phyloP scores from a whole-genome alignment of 2,329 filamentous ascomycete genomes.

The Dactylellina haptotyla region DNA sequence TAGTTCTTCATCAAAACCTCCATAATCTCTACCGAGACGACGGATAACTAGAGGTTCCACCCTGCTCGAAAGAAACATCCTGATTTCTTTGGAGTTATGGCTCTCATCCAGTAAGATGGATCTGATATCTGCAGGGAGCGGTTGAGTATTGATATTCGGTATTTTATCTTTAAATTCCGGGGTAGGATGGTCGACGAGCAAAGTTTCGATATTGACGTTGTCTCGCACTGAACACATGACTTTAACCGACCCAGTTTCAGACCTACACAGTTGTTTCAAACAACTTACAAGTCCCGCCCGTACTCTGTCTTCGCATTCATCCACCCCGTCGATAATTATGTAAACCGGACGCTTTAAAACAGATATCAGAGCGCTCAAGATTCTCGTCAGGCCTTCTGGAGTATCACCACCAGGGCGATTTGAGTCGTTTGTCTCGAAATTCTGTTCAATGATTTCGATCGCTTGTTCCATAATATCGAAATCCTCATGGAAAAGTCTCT shows the following conservation, averaged over 20 bases:
- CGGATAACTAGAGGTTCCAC: conserved; percentile 6
- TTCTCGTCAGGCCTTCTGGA: background rate
- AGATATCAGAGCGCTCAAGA: background rate
- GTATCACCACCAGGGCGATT: background rate
- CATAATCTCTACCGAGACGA: background rate
- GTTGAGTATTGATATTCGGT: background rate
- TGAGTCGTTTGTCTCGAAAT: background rate
- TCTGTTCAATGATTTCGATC: background rate
- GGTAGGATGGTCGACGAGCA: background rate
- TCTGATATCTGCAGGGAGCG: conserved; percentile 8
- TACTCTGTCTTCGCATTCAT: conserved; percentile 23
- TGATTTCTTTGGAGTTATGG: conserved; percentile 1
- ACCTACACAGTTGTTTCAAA: background rate
- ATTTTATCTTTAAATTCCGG: background rate
- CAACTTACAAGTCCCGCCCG: background rate
- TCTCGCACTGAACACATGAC: conserved; percentile 9
- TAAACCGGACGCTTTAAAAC: background rate
- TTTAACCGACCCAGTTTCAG: background rate
- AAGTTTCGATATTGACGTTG: conserved; percentile 16
- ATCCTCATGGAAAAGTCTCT: background rate
- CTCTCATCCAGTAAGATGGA: conserved; percentile 2
- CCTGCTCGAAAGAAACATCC: conserved; percentile 14
- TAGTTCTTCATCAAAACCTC: background rate
- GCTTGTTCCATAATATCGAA: background rate
- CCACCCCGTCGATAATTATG: conserved; percentile 7